These are phyloP conservation scores for Acanthamoeba rhysodes DNA, from an alignment of 208 protist species.

Conservation along the genomic window DNA sequence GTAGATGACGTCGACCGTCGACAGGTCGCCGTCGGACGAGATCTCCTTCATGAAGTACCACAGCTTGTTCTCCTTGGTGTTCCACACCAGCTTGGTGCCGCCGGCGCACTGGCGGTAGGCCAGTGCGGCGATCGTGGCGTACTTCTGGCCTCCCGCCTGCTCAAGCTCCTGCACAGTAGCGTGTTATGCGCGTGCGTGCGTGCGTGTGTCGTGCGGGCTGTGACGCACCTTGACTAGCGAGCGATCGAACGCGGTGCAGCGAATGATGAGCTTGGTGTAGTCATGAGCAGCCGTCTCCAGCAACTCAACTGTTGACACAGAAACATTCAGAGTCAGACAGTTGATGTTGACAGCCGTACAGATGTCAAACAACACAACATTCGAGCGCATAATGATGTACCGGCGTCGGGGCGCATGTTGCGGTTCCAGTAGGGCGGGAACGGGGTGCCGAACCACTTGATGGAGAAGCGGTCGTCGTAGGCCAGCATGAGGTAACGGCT, in stretches of 20 bases:
- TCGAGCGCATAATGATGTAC: not conserved
- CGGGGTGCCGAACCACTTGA: slow-evolving; percentile 78
- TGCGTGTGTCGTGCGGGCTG: too few species aligned
- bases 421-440: slow-evolving; percentile 78
- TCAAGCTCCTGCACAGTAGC: not conserved
- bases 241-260: slow-evolving; percentile 8
- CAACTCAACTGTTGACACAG: not conserved
- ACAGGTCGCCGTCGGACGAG: slow-evolving; percentile 81
- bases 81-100: slow-evolving; percentile 60
- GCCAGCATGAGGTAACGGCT: slow-evolving; percentile 32
- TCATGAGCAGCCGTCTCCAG: not conserved
- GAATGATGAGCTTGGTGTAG: not conserved
- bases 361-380: too few species aligned
- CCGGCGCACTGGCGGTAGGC: slow-evolving; percentile 81
- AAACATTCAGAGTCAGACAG: not conserved
- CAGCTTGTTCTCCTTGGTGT: slow-evolving; percentile 43
- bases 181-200: not conserved
- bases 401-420: slow-evolving; percentile 9
- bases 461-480: slow-evolving; percentile 69
- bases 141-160: slow-evolving; percentile 33
- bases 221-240: not conserved
- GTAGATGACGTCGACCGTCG: slow-evolving; percentile 81
- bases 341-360: not conserved
- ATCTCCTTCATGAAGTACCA: slow-evolving; percentile 84
- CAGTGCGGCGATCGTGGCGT: slow-evolving; percentile 71